Evolutionary conservation across 192 early-diverging fungal genomes (phyloP), one percentile per base, ranked within the genome.

Genomic region (Lobosporangium transversale): DNA sequence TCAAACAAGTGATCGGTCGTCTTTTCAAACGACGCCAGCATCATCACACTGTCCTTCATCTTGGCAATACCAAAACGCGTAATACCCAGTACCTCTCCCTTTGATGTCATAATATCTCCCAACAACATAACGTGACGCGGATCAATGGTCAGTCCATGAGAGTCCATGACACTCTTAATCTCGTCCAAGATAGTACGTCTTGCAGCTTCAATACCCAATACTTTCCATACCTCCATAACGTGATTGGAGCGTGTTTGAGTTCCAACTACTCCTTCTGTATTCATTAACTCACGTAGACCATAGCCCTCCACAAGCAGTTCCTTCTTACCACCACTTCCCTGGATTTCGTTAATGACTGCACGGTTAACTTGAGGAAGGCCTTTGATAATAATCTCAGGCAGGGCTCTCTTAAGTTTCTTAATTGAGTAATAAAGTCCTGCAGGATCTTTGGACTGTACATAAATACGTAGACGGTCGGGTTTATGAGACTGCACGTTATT

Each of bases 11-110:
- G 97, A 68, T 99, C 98, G 0, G 97, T 98, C 0, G 98, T 99
- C 86, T 98, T 99, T 84, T 99, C 98, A 70, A 99, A 99, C 40
- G 96, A 99, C 11, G 97, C 97, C 70, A 99, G 86, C 97, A 98
- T 98, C 67, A 99, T 89, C 15, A 98, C 98, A 78, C 92, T 94
- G 81, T 98, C 97, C 78, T 97, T 97, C 97, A 99, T 99, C 87
- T 99, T 98, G 56, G 96, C 91, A 66, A 99, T 96, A 81, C 98
- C 98, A 78, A 98, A 98, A 23, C 98, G 91, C 36, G 96, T 98
- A 63, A 99, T 97, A 58, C 97, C 98, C 7, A 99, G 83, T 2
- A 99, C 90, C 85, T 99, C 97, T 15, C 98, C 98, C 89, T 98
- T 98, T 78, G 88, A 95, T 0, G 95, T 94, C 97, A 99, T 99